phyloP scores from a whole-genome alignment of 768 basidiomycete genomes.

The Paxillus ammoniavirescens region DNA sequence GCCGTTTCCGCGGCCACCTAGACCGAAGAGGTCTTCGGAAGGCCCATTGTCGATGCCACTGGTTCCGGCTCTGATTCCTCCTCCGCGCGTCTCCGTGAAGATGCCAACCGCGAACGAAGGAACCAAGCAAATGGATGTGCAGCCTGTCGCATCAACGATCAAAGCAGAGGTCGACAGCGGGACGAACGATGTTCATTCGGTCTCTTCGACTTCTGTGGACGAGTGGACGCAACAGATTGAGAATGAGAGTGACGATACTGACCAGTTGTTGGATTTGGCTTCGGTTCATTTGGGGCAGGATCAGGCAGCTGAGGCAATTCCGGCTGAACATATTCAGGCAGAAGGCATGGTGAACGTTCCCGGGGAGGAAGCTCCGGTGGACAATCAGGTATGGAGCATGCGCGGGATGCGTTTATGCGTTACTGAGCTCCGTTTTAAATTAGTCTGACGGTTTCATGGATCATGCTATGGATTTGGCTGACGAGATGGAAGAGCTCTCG shows the following conservation, averaged over 20 bases:
- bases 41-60: background rate
- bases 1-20: background rate
- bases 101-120: background rate
- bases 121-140: background rate
- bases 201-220: background rate
- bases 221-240: background rate
- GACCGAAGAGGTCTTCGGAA: background rate
- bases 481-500: constrained; percentile 11
- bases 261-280: constrained; percentile 22
- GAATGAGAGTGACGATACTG: constrained; percentile 11
- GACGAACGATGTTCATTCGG: too few relatives aligned
- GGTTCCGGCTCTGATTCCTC: background rate
- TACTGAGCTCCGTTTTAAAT: background rate
- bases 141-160: background rate
- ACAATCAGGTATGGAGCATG: background rate
- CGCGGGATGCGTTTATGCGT: too few relatives aligned
- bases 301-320: background rate
- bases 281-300: constrained; percentile 20
- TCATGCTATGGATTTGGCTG: background rate
- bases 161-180: too few relatives aligned
- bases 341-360: background rate
- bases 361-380: too few relatives aligned
- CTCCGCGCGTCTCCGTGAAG: background rate
- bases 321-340: background rate
- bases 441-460: background rate